Conservation (phyloP, 1,284 basidiomycete species). For the Sphaerobolus stellatus region DNA sequence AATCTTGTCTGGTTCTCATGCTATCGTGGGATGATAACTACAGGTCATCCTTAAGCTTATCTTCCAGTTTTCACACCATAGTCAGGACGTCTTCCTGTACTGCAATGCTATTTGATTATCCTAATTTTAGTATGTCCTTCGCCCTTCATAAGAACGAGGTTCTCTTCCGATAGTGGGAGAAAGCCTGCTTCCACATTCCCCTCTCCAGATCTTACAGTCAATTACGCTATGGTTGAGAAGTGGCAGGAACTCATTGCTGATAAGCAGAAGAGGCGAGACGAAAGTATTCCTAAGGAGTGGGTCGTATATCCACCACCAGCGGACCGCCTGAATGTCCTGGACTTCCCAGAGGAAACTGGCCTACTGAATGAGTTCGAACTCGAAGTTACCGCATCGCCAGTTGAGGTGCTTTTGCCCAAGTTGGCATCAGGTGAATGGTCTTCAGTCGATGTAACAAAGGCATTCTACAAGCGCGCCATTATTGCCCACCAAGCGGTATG, state of each 20-base stretch:
- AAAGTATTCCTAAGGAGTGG: slow-evolving; percentile 63
- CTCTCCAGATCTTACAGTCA: too few relatives aligned
- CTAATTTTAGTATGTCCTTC: too few relatives aligned
- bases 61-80: too few relatives aligned
- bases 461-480: slow-evolving; percentile 78
- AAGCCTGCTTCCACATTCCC: too few relatives aligned
- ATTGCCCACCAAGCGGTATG: slow-evolving; percentile 80
- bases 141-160: too few relatives aligned
- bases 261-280: slow-evolving; percentile 51
- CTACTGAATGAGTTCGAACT: slow-evolving; percentile 61
- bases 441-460: slow-evolving; percentile 65
- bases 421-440: slow-evolving; percentile 55
- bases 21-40: too few relatives aligned
- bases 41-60: too few relatives aligned
- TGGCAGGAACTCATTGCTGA: slow-evolving; percentile 56
- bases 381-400: slow-evolving; percentile 60
- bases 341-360: slow-evolving; percentile 57
- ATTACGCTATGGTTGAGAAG: slow-evolving; percentile 11
- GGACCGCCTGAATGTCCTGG: slow-evolving; percentile 51
- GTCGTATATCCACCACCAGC: slow-evolving; percentile 44
- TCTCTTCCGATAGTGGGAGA: too few relatives aligned
- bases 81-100: too few relatives aligned
- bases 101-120: too few relatives aligned
- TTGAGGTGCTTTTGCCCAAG: slow-evolving; percentile 48
- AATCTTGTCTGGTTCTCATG: too few relatives aligned